phyloP scores from a whole-genome alignment of 495 filamentous ascomycete genomes.

The Xylaria castorea region DNA sequence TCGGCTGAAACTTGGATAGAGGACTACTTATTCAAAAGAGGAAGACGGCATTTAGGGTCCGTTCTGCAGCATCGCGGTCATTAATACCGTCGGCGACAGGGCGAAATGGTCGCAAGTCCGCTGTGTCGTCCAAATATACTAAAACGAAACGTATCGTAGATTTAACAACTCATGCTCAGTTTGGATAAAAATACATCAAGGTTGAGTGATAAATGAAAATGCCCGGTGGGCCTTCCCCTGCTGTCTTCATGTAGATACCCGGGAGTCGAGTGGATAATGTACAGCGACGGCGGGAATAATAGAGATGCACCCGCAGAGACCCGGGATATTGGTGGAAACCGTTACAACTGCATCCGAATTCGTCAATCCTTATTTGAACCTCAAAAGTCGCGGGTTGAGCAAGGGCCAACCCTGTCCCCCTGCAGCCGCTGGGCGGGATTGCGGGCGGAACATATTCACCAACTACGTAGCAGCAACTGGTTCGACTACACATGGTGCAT shows the following conservation, averaged over 20 bases:
- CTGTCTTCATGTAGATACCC: not conserved
- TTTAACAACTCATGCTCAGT: not conserved
- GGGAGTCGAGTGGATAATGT: not conserved
- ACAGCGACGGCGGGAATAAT: not conserved
- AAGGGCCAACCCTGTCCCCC: conserved; percentile 7
- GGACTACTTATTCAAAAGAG: not conserved
- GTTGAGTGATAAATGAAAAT: not conserved
- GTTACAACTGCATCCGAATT: conserved; percentile 1
- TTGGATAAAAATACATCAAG: not conserved
- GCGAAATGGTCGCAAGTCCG: not conserved
- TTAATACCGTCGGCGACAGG: not conserved
- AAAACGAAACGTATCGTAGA: not conserved
- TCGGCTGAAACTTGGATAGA: not conserved
- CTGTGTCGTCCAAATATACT: not conserved
- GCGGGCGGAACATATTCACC: not conserved
- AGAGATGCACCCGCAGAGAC: not conserved
- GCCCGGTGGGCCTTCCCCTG: not conserved
- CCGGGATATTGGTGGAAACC: conserved; percentile 4
- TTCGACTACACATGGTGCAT: not conserved
- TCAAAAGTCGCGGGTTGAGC: not conserved
- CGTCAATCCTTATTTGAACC: conserved; percentile 6
- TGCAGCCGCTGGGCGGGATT: not conserved
- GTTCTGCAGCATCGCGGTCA: not conserved
- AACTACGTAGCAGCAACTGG: not conserved
- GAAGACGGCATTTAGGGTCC: not conserved